Percentiles rank a stretch among this genome's conserved stretches.
phyloP scores from a whole-genome alignment of 192 early-diverging fungal genomes.

The Linnemannia exigua region DNA sequence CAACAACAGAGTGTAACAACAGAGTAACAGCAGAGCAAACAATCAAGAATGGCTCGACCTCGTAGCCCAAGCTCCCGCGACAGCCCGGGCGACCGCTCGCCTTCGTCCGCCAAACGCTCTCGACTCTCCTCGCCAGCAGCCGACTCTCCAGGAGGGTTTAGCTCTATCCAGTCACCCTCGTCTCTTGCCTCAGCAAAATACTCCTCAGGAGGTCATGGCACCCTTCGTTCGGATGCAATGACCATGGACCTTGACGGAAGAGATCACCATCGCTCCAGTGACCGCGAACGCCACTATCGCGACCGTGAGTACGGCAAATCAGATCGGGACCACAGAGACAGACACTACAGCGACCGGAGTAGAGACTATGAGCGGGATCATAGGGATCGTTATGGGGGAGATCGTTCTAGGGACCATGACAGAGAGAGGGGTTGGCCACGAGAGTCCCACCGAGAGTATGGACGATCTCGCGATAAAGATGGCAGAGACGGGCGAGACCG shows the following conservation, averaged over 20 bases:
- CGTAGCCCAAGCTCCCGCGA: conserved; percentile 42
- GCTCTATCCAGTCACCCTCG: conserved; percentile 30
- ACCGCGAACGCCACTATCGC: conserved; percentile 30
- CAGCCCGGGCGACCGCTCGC: conserved; percentile 47
- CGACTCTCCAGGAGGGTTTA: conserved; percentile 24
- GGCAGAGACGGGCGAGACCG: conserved; percentile 36
- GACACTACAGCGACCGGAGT: conserved; percentile 35
- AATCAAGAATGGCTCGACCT: conserved; percentile 30
- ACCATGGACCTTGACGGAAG: conserved; percentile 28
- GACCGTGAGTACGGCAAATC: conserved; percentile 8
- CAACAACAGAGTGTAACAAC: too few relatives aligned
- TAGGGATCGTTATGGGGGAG: conserved; percentile 30
- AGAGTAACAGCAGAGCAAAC: neutral
- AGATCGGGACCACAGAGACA: conserved; percentile 28
- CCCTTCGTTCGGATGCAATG: conserved; percentile 44
- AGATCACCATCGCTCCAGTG: neutral
- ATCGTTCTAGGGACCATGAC: conserved; percentile 38
- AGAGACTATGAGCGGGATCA: conserved; percentile 40
- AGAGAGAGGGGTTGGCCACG: conserved; percentile 40
- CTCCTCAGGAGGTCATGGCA: conserved; percentile 21
- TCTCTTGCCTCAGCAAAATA: conserved; percentile 23
- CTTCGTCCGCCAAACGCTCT: conserved; percentile 52
- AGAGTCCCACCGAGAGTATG: conserved; percentile 19
- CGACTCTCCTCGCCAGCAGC: conserved; percentile 30
- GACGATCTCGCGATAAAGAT: conserved; percentile 47